These are phyloP conservation scores for Tetrapyrgos nigripes DNA, from an alignment of 1,284 basidiomycete species.

Conservation along the genomic window DNA sequence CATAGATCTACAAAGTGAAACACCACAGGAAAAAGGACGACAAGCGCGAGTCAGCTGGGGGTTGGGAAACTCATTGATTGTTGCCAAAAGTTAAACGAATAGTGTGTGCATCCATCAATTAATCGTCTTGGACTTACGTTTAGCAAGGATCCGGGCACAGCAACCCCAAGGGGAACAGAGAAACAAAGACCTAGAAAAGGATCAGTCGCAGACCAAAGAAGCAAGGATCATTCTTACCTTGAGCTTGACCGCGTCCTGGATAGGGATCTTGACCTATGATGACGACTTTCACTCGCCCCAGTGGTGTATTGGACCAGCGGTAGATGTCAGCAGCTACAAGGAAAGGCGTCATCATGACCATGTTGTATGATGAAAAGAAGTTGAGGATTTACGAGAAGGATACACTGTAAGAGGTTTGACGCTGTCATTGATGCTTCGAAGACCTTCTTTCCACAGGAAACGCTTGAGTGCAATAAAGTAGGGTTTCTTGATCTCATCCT, in stretches of 20 bases:
- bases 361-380: conserved; percentile 6
- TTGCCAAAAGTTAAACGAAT: too few species aligned
- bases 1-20: conserved; percentile 72
- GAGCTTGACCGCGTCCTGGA: conserved; percentile 71
- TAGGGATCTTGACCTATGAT: conserved; percentile 86
- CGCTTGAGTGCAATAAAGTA: conserved; percentile 78
- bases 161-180: conserved; percentile 80
- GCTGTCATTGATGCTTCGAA: conserved; percentile 58
- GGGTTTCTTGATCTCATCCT: conserved; percentile 74
- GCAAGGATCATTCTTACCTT: conserved; percentile 51
- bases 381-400: conserved; percentile 60
- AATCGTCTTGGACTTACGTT: conserved; percentile 62
- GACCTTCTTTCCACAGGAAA: conserved; percentile 73
- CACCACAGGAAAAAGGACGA: conserved; percentile 9
- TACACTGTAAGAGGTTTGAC: conserved; percentile 57
- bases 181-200: conserved; percentile 74
- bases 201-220: conserved; percentile 1
- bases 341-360: conserved; percentile 7
- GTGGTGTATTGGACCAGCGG: conserved; percentile 81
- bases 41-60: background rate
- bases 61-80: too few species aligned
- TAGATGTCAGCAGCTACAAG: conserved; percentile 74
- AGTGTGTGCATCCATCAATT: background rate
- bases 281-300: conserved; percentile 80
- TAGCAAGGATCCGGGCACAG: conserved; percentile 79